Percentiles rank a stretch among this genome's conserved stretches.
phyloP scores from a whole-genome alignment of 768 basidiomycete species.

The Rhodotorula diobovata region DNA sequence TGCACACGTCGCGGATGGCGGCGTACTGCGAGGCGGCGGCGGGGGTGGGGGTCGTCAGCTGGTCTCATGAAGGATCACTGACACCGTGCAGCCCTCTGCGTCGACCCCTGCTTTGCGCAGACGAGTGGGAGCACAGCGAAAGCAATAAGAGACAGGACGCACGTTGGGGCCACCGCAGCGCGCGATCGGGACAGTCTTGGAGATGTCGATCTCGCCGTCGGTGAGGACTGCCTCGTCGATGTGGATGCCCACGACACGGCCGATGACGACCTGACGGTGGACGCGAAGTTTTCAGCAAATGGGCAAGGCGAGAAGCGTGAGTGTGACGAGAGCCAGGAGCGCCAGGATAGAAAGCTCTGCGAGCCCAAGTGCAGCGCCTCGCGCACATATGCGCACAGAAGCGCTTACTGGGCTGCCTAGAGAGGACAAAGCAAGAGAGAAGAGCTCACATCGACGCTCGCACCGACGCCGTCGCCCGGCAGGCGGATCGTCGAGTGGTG shows the following conservation, averaged over 20 bases:
- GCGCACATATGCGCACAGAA: too few relatives aligned
- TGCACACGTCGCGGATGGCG: neutral
- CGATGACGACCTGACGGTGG: constrained; percentile 2
- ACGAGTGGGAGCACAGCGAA: too few relatives aligned
- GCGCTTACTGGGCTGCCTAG: too few relatives aligned
- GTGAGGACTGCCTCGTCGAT: constrained; percentile 11
- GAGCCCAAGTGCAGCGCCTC: too few relatives aligned
- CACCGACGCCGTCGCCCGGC: constrained; percentile 1
- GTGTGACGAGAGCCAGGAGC: too few relatives aligned
- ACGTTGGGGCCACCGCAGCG: constrained; percentile 8
- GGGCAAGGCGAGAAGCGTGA: neutral
- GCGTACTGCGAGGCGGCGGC: neutral
- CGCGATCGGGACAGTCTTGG: constrained; percentile 9
- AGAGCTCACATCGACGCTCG: neutral
- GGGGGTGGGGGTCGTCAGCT: neutral
- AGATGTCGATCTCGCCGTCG: constrained; percentile 12
- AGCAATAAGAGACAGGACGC: neutral
- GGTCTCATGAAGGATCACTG: too few relatives aligned
- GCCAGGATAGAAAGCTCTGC: too few relatives aligned
- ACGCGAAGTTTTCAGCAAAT: accelerated
- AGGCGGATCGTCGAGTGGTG: constrained; percentile 3
- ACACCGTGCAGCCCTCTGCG: too few relatives aligned
- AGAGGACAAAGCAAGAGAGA: neutral
- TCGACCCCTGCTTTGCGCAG: too few relatives aligned
- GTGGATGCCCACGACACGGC: constrained; percentile 15